A percentile compares a stretch with the other conserved stretches of the same genome.
Conservation (phyloP, 2,329 filamentous ascomycete genomes). For the Alternaria ventricosa region DNA sequence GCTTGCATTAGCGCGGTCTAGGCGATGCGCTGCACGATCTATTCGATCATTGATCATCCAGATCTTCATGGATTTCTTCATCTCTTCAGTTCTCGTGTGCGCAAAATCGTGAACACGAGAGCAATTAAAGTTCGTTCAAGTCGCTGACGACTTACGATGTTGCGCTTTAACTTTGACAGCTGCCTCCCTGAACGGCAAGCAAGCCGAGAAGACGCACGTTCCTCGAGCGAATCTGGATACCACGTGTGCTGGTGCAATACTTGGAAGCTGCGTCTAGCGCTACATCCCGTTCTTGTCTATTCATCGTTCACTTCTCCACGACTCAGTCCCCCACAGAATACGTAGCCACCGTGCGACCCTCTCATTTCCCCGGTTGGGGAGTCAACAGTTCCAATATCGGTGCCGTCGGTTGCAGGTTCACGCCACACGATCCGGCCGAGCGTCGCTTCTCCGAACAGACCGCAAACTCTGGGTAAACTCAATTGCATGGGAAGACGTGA, state of each 20-base stretch:
- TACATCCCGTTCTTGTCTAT: background rate
- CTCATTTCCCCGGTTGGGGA: background rate
- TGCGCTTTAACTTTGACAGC: background rate
- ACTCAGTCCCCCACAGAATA: background rate
- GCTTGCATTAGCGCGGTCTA: background rate
- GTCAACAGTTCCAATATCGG: background rate
- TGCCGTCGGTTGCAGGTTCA: background rate
- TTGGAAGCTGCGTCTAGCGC: background rate
- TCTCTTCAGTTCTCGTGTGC: background rate
- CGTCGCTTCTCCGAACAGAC: background rate
- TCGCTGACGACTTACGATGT: background rate
- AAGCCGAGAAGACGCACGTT: background rate
- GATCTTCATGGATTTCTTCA: background rate
- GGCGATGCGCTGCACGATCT: background rate
- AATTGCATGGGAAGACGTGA: background rate
- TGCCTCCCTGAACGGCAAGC: background rate
- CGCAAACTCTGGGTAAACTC: background rate
- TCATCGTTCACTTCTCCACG: background rate
- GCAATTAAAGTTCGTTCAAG: background rate
- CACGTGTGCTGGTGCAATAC: background rate
- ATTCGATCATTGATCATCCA: background rate
- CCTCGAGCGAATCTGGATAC: background rate
- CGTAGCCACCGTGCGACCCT: background rate
- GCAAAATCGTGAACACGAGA: background rate
- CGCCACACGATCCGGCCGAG: background rate